Evolutionary conservation across 1,139 yeast species (phyloP), one percentile per base, ranked within the genome.

Genomic region (Kodamaea anthophila): DNA sequence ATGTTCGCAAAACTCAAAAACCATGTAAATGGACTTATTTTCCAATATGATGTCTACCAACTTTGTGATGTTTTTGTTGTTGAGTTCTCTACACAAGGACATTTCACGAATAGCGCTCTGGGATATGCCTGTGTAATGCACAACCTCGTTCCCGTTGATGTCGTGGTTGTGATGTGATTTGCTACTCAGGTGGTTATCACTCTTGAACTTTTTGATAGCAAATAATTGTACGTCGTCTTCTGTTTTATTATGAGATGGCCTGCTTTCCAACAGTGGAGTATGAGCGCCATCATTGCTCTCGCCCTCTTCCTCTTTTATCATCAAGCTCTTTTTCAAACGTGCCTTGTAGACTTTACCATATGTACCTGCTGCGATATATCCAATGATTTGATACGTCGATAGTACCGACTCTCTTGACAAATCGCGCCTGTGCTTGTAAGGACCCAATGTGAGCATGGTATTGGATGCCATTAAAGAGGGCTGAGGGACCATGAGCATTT

Each of bases 321-420:
- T 46, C 47, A 24, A 21, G 13, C 57, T 56, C 43, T 31, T 46
- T 43, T 64, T 65, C 16, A 70, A 60, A 40, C 70, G 73, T 10
- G 97, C 97, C 52, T 91, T 91, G 60, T 87, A 93, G 16, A 91
- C 99, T 41, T 93, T 78, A 33, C 99, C 99, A 54, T 91, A 91
- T 0, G 99, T 91, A 22, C 99, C 99, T 1, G 98, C 96, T 0
- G 98, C 98, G 38, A 91, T 93, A 55, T 91, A 91, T 0, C 99
- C 99, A 18, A 86, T 61, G 38, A 93, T 82, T 39, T 82, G 88
- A 54, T 88, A 91, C 42, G 81, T 81, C 27, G 82, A 78, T 16
- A 86, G 59, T 3, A 91, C 95, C 5, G 85, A 77, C 24, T 74
- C 70, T 33, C 94, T 60, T 4, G 74, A 60, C 20, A 70, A 55